These are phyloP conservation scores for Myriosclerotinia scirpicola DNA, from an alignment of 2,329 filamentous ascomycete species.

Conservation along the genomic window DNA sequence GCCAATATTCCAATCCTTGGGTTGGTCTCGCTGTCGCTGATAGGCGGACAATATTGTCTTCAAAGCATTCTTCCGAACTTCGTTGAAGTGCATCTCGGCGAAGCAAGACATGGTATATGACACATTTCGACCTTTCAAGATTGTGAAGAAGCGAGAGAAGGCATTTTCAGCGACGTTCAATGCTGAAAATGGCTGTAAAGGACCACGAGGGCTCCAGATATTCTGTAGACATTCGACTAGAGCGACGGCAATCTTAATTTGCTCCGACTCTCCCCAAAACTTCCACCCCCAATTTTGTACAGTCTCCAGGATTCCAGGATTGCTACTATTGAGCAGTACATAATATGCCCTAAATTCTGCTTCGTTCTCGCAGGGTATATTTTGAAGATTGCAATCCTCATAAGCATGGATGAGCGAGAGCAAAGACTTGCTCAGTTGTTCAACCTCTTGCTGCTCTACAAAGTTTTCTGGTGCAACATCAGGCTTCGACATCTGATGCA, in stretches of 20 bases:
- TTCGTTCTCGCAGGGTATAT: conserved; percentile 60
- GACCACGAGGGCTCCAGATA: conserved; percentile 56
- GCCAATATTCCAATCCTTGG: conserved; percentile 59
- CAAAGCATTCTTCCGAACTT: conserved; percentile 58
- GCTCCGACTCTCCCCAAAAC: conserved; percentile 56
- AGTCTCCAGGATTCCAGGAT: conserved; percentile 56
- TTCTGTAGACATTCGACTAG: conserved; percentile 62
- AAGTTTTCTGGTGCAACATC: conserved; percentile 60
- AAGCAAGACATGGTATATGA: conserved; percentile 71
- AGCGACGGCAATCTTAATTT: conserved; percentile 60
- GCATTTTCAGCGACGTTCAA: conserved; percentile 48
- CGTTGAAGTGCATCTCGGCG: conserved; percentile 65
- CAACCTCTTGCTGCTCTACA: conserved; percentile 65
- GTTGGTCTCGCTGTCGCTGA: conserved; percentile 55
- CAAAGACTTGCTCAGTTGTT: conserved; percentile 65
- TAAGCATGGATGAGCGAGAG: conserved; percentile 66
- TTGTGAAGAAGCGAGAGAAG: conserved; percentile 58
- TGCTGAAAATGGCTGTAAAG: conserved; percentile 48
- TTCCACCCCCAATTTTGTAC: conserved; percentile 56
- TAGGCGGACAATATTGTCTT: conserved; percentile 56
- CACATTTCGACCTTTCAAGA: conserved; percentile 55
- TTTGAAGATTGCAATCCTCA: conserved; percentile 61
- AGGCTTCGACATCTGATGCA: conserved; percentile 61
- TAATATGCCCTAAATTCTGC: conserved; percentile 67
- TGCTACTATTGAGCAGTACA: conserved; percentile 60